Evolutionary conservation across 441 rosid species (phyloP).

Genomic region (Brassica hybrid): DNA sequence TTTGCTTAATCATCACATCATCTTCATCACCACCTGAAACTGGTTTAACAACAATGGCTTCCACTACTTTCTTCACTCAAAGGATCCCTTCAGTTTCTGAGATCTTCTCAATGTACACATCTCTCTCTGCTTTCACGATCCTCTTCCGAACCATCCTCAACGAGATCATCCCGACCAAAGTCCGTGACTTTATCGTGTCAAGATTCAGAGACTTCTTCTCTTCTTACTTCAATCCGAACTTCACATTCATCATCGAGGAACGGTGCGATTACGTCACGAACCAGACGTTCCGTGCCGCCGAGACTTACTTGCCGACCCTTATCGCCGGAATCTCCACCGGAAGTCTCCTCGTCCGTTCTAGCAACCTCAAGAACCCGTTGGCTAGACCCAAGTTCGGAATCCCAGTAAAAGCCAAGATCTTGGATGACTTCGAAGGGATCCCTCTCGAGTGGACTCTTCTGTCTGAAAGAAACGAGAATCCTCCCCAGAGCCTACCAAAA

Average conservation of each 20-base stretch:
- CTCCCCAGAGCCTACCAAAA: neutral
- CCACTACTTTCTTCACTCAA: constrained; percentile 23
- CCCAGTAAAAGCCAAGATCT: constrained; percentile 33
- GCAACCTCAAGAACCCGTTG: constrained; percentile 44
- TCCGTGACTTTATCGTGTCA: constrained; percentile 35
- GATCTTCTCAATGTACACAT: constrained; percentile 51
- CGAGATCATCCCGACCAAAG: constrained; percentile 44
- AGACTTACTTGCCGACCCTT: constrained; percentile 49
- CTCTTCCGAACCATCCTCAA: constrained; percentile 46
- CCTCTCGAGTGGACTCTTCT: constrained; percentile 45
- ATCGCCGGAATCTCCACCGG: constrained; percentile 36
- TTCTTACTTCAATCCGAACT: constrained; percentile 34
- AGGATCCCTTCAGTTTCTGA: constrained; percentile 44
- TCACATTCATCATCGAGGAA: constrained; percentile 53
- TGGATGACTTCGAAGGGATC: constrained; percentile 44
- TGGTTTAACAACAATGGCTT: constrained; percentile 36
- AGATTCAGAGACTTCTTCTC: constrained; percentile 24
- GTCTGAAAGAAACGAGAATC: constrained; percentile 31
- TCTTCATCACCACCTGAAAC: neutral
- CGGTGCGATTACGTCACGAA: constrained; percentile 48
- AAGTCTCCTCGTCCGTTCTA: constrained; percentile 48
- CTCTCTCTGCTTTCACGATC: constrained; percentile 48
- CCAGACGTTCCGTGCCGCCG: constrained; percentile 49
- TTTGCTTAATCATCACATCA: neutral
- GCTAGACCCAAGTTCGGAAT: constrained; percentile 46